Base-by-base conservation (phyloP, 2,329 filamentous ascomycete species). In the Decorospora gaudefroyi region DNA sequence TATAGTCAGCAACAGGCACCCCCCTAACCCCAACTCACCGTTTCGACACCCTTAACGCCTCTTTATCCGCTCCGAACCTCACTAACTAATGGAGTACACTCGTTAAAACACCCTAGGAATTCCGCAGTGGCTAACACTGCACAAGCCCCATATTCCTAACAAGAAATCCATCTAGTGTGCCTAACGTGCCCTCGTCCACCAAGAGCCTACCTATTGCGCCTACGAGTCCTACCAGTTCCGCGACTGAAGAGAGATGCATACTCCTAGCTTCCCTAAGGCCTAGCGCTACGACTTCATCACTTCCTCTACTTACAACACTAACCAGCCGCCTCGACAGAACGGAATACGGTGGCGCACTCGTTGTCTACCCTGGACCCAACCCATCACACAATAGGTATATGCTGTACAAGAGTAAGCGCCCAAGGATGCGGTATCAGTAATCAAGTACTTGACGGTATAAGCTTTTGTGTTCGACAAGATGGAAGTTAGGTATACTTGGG, bases 261-360 rank as follows among this genome's bases (percentile, higher is more conserved):
- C 21, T 35, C 23, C 21, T 30, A 12, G 12, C 27, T 30, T 30
- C 13, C 27, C 27, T 16, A 15, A 30, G 16, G 27, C 27, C 12
- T 15, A 30, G 16, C 27, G 27, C 27, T 30, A 30, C 4, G 27
- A 30, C 27, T 30, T 30, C 27, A 30, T 30, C 27, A 30, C 27
- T 15, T 30, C 27, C 13, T 30, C 27, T 15, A 30, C 16, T 15
- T 15, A n/a, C n/a, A n/a, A n/a, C 27, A 4, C 10, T 11, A 15
- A 35, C 32, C 32, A 15, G 21, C 13, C 22, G 32, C 21, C 13
- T 2, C n/a, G 13, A 35, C 12, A 8, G 32, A 3, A 13, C 4
- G 11, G 21, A 35, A 5, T 35, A 25, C 13, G 5, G 4, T 15
- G 21, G 32, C 21, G 11, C 13, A 11, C 32, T 35, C 10, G 17